Evolutionary conservation across 305 asterid genomes (phyloP).

Genomic region (Solanum hybrid): DNA sequence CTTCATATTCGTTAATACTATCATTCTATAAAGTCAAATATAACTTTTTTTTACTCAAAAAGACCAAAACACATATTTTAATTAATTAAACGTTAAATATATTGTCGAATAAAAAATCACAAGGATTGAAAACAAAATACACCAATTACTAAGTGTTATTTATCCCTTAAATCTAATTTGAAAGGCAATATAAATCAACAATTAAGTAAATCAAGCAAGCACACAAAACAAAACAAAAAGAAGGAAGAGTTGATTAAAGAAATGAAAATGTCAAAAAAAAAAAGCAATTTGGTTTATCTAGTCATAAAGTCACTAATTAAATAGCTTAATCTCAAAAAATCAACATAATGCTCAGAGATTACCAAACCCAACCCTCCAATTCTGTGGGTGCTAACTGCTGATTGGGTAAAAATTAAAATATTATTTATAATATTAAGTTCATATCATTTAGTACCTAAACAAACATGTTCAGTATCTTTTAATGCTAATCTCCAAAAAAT

Average conservation of each 20-base stretch:
- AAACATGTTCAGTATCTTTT: neutral
- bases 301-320: slow-evolving; percentile 5
- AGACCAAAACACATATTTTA: neutral
- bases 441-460: neutral
- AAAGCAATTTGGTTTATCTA: neutral
- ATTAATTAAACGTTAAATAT: neutral
- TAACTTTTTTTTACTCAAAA: neutral
- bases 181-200: neutral
- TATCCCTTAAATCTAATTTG: neutral
- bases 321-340: neutral
- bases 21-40: neutral
- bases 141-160: neutral
- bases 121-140: neutral
- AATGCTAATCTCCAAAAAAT: slow-evolving; percentile 31
- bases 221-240: neutral
- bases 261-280: neutral
- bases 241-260: neutral
- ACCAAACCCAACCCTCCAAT: slow-evolving; percentile 5
- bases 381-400: neutral
- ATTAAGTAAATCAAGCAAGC: neutral
- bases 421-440: neutral
- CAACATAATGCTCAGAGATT: slow-evolving; percentile 4
- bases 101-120: neutral
- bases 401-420: neutral
- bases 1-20: neutral